These are phyloP conservation scores for Trichoderma polysporum DNA, from an alignment of 2,329 filamentous ascomycete species.

Conservation along the genomic window DNA sequence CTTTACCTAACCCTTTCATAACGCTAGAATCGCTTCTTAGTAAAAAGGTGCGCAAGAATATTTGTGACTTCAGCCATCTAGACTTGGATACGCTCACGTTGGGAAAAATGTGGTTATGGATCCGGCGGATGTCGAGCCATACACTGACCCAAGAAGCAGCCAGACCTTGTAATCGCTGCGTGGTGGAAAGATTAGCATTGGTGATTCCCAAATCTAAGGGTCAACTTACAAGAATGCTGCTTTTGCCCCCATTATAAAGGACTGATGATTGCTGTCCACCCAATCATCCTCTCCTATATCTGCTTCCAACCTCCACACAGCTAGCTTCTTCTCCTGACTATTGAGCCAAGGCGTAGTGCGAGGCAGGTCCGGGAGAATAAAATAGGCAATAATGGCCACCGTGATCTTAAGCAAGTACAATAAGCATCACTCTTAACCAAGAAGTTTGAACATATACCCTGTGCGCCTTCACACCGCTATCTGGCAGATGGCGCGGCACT, in stretches of 20 bases:
- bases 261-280: background rate
- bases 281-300: background rate
- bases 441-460: background rate
- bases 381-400: background rate
- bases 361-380: background rate
- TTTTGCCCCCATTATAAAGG: background rate
- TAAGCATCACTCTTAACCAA: background rate
- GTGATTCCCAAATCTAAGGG: background rate
- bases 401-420: background rate
- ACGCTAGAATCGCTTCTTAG: background rate
- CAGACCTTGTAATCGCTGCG: background rate
- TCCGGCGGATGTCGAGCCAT: background rate
- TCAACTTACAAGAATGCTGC: background rate
- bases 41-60: background rate
- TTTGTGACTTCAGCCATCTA: background rate
- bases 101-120: background rate
- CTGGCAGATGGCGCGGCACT: background rate
- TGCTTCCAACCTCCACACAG: background rate
- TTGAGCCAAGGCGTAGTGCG: background rate
- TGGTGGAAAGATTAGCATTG: background rate
- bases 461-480: background rate
- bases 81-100: background rate
- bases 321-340: background rate
- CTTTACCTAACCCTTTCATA: background rate
- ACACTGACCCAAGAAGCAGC: background rate